These are phyloP conservation scores for Malus hybrid DNA, from an alignment of 331 rosid species.

Conservation along the genomic window DNA sequence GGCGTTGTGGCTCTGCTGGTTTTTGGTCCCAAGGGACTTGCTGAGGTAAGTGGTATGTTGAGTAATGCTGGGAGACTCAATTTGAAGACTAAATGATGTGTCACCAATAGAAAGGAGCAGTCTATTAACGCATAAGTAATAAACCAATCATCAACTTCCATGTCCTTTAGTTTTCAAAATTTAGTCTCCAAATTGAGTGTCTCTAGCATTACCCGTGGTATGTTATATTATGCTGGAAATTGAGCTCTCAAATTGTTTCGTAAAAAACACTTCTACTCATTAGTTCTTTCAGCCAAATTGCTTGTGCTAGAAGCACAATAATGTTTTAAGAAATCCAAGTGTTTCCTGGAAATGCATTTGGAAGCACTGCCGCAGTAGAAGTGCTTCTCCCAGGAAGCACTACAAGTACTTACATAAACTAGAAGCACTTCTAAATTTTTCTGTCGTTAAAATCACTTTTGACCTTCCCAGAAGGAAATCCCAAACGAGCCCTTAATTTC, in stretches of 20 bases:
- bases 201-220: not conserved
- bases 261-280: not conserved
- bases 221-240: not conserved
- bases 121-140: too few species aligned
- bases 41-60: constrained; percentile 55
- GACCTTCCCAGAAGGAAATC: not conserved
- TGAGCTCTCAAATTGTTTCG: not conserved
- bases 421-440: not conserved
- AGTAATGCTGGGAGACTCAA: too few species aligned
- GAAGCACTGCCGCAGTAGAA: not conserved
- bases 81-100: too few species aligned
- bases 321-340: not conserved
- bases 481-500: not conserved
- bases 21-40: constrained; percentile 98
- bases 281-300: not conserved
- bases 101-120: accelerated
- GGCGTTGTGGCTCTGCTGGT: constrained; percentile 97
- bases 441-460: not conserved
- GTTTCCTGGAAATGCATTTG: not conserved
- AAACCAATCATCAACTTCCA: accelerated
- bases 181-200: too few species aligned
- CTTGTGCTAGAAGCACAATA: not conserved
- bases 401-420: not conserved
- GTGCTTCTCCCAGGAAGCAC: not conserved
- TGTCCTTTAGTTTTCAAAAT: too few species aligned